These are phyloP conservation scores for Ocimum tenuiflorum DNA, from an alignment of 257 asterid genomes.

Conservation along the genomic window DNA sequence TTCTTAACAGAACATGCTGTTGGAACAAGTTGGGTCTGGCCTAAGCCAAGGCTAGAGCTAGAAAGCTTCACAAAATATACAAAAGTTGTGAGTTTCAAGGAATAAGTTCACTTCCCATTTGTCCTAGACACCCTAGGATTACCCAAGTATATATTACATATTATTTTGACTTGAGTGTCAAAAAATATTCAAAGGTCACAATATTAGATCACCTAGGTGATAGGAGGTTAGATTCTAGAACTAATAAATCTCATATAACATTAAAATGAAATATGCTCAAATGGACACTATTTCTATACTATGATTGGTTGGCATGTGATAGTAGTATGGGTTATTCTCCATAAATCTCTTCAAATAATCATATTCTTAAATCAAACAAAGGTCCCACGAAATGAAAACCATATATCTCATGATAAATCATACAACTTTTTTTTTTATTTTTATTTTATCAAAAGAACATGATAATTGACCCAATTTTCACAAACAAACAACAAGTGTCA, in stretches of 20 bases:
- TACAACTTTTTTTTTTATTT: not conserved
- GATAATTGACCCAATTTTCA: not conserved
- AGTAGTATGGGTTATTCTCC: not conserved
- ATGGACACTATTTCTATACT: not conserved
- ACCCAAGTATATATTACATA: not conserved
- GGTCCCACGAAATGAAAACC: constrained; percentile 17
- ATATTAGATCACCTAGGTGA: not conserved
- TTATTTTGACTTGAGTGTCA: not conserved
- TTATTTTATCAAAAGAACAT: constrained; percentile 8
- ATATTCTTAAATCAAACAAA: constrained; percentile 5
- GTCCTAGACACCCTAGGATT: not conserved
- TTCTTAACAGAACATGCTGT: too few species aligned
- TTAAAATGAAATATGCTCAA: not conserved
- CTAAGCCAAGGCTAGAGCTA: not conserved
- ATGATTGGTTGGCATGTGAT: not conserved
- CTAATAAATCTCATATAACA: too few species aligned
- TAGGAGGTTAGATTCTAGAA: not conserved
- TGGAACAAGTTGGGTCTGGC: not conserved
- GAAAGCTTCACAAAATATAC: not conserved
- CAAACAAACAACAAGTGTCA: not conserved
- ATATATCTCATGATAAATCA: not conserved
- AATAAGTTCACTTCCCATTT: not conserved
- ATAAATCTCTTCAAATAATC: not conserved
- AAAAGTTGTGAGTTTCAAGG: too few species aligned
- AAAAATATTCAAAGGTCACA: not conserved